phyloP scores from a whole-genome alignment of 805 yeast species.

The Wickerhamomyces bisporus region DNA sequence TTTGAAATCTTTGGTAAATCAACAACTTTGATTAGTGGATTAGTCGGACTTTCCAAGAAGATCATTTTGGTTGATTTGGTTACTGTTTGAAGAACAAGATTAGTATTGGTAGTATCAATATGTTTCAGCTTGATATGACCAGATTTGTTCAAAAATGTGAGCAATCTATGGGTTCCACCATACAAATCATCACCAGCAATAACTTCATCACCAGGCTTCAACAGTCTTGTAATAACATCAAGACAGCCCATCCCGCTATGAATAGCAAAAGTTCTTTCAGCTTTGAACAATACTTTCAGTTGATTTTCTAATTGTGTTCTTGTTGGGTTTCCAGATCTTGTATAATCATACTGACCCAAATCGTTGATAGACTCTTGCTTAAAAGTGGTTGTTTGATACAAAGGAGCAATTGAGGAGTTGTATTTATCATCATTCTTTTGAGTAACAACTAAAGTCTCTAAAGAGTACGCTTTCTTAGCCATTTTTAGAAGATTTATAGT shows the following conservation, averaged over 20 bases:
- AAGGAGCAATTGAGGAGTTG: slow-evolving; percentile 79
- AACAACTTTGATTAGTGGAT: slow-evolving; percentile 84
- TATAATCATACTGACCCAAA: slow-evolving; percentile 81
- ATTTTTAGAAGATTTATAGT: background rate
- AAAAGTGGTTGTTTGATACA: slow-evolving; percentile 93
- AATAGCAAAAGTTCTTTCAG: slow-evolving; percentile 74
- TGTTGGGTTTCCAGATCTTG: slow-evolving; percentile 93
- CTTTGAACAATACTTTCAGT: slow-evolving; percentile 71
- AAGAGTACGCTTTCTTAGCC: slow-evolving; percentile 10
- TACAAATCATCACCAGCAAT: slow-evolving; percentile 93
- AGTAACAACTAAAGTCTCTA: slow-evolving; percentile 13
- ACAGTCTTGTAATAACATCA: slow-evolving; percentile 73
- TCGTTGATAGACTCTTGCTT: slow-evolving; percentile 68
- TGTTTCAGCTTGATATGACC: slow-evolving; percentile 66
- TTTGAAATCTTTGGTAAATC: slow-evolving; percentile 67
- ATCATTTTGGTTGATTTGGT: slow-evolving; percentile 63
- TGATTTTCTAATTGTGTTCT: slow-evolving; percentile 76
- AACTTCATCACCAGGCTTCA: slow-evolving; percentile 81
- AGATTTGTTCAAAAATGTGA: slow-evolving; percentile 62
- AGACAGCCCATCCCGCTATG: slow-evolving; percentile 91
- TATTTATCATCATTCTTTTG: slow-evolving; percentile 52
- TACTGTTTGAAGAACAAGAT: slow-evolving; percentile 52
- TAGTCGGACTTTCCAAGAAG: slow-evolving; percentile 87
- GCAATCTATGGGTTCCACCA: slow-evolving; percentile 88
- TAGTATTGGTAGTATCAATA: slow-evolving; percentile 74